Percentiles rank a stretch among this genome's conserved stretches.
These are phyloP conservation scores for Raddia distichophylla DNA, from an alignment of 176 grass and related monocot species.

Conservation along the genomic window DNA sequence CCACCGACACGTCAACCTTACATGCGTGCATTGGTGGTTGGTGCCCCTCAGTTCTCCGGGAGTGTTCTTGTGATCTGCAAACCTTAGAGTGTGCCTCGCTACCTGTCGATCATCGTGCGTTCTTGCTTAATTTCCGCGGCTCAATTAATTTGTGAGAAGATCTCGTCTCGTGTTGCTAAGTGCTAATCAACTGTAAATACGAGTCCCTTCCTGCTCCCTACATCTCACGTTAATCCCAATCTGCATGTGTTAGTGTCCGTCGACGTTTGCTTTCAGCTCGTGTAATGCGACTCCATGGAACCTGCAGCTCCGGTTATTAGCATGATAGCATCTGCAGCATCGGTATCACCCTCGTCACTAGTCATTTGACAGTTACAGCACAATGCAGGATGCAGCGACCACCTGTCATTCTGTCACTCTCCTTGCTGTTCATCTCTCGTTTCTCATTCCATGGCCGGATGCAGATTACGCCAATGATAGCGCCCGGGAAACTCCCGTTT, in stretches of 20 bases:
- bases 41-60: background rate
- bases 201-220: background rate
- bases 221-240: slow-evolving; percentile 4
- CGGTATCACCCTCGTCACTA: background rate
- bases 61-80: slow-evolving; percentile 9
- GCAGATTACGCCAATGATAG: slow-evolving; percentile 48
- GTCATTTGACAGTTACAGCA: slow-evolving; percentile 12
- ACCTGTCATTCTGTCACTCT: background rate
- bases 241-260: background rate
- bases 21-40: slow-evolving; percentile 17
- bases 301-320: slow-evolving; percentile 14
- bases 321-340: background rate
- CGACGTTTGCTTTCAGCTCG: slow-evolving; percentile 4
- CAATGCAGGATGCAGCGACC: no score
- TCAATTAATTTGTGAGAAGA: slow-evolving; percentile 11
- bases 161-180: background rate
- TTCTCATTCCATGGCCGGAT: background rate
- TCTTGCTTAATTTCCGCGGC: background rate
- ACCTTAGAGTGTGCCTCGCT: background rate
- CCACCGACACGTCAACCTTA: background rate
- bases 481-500: background rate
- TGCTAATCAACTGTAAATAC: slow-evolving; percentile 39
- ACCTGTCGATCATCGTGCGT: background rate
- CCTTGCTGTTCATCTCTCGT: background rate
- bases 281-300: slow-evolving; percentile 27